Evolutionary conservation across 75 land plant species (phyloP), one percentile per base, ranked within the genome.

Genomic region (Larix kaempferi): DNA sequence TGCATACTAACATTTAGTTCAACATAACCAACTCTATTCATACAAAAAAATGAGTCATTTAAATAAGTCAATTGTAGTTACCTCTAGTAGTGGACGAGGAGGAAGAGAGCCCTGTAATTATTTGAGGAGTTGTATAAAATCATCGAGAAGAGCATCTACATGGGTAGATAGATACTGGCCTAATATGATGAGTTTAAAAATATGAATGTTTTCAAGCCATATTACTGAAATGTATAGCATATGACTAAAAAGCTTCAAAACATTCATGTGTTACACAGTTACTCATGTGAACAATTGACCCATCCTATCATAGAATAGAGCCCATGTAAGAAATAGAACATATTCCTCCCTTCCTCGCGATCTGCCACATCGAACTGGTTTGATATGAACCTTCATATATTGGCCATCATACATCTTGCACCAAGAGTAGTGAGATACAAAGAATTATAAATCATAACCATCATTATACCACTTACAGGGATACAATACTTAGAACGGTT

Each of bases 101-200:
- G 99, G 99, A 60, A 96, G 90, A 61, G 99, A 96, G 74, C 94
- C 99, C 73, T 96, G 99, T 29, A 96, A 80, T 84, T 94, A 93
- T 60, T 80, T 87, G 37, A 96, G 91, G 59, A 73, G 79, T 60
- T 37, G 33, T 76, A 96, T 92, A 80, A 94, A 96, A 6, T 91
- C 86, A 60, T 78, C 84, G 41, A 97, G 99, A 71, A 96, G 88
- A 25, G 94, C 99, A 89, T 96, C 99, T 63, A 97, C 99, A 64
- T 97, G 94, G 5, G 99, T 96, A 74, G 99, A 96, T 77, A 96
- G 83, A 78, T 96, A 94, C 75, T 96, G 99, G 57, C 99, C 99
- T 57, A 92, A 77, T 79, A n/a, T n/a, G n/a, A n/a, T n/a, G n/a
- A n/a, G n/a, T n/a, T n/a, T n/a, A n/a, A n/a, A n/a, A n/a, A n/a